Evolutionary conservation across 352 stramenopile genomes (phyloP).

Genomic region (Globisporangium radiosum): DNA sequence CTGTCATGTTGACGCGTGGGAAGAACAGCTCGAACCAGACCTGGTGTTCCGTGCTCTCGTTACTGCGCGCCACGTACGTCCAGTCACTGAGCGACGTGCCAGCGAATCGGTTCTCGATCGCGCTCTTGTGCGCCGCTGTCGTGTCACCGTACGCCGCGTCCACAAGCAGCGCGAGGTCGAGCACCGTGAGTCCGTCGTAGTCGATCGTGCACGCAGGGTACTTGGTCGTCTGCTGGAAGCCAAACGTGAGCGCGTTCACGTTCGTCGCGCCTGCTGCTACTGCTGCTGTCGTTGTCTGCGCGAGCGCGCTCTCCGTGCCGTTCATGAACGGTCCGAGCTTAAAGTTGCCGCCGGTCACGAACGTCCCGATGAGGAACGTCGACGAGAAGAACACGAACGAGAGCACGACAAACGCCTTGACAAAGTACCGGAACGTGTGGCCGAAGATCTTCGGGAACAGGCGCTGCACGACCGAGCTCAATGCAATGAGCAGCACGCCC

Average conservation of each 20-base stretch:
- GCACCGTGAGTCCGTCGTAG: constrained; percentile 45
- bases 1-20: constrained; percentile 68
- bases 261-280: constrained; percentile 19
- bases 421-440: constrained; percentile 61
- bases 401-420: constrained; percentile 62
- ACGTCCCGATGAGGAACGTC: constrained; percentile 66
- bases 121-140: constrained; percentile 43
- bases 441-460: constrained; percentile 76
- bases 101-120: constrained; percentile 68
- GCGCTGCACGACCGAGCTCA: constrained; percentile 60
- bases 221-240: constrained; percentile 37
- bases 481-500: constrained; percentile 48
- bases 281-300: constrained; percentile 10
- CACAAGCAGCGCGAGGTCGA: constrained; percentile 74
- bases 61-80: constrained; percentile 68
- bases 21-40: constrained; percentile 83
- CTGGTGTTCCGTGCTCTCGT: constrained; percentile 62
- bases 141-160: constrained; percentile 70
- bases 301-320: constrained; percentile 22
- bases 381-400: constrained; percentile 81
- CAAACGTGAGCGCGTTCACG: constrained; percentile 35
- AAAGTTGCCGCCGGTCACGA: constrained; percentile 50
- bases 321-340: constrained; percentile 41
- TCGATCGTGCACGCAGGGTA: constrained; percentile 73
- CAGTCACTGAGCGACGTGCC: constrained; percentile 61